Base-by-base conservation (phyloP, 257 asterid genomes). In the Solanum chilense region DNA sequence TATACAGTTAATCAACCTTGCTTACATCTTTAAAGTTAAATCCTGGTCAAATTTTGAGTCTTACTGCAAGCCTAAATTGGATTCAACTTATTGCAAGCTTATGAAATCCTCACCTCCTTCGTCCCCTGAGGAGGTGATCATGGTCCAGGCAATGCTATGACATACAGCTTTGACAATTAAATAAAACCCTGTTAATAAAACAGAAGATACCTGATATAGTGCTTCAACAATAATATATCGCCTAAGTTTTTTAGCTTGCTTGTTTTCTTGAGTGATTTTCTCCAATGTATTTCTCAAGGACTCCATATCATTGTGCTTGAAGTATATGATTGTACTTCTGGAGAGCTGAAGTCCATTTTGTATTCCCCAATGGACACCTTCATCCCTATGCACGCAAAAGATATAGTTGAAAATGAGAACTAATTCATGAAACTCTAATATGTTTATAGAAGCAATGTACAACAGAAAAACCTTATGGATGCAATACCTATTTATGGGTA, bases 281-380 rank as follows among this genome's bases (percentile, higher is more conserved):
- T 95, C 98, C 90, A 97, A 89, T 58, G 89, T 89, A 84, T 89
- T 92, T 81, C 92, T 90, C 83, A 97, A 92, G 69, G 98, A 97
- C 60, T 92, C 93, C 93, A 94, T 92, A 88, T 95, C 92, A 80
- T 97, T 97, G 92, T 97, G 99, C 90, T 94, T 95, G 93, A 95
- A 97, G 89, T 93, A 95, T 56, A 93, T 87, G 87, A 95, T 91
- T 20, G 98, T 97, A 92, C 99, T 97, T 92, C 99, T 93, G 60
- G 99, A 97, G 85, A 97, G 98, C 85, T 95, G 97, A 88, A 97
- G 98, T 56, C 99, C 99, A 89, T 97, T 95, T 90, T 97, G 99
- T 88, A 96, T 95, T 87, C 95, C 97, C 98, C 99, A 96, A 90
- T 96, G 98, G 82, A 97, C 98, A 33, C 99, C 99, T 90, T 97